Base-by-base conservation (phyloP, 768 basidiomycete species). In the Pisolithus albus region DNA sequence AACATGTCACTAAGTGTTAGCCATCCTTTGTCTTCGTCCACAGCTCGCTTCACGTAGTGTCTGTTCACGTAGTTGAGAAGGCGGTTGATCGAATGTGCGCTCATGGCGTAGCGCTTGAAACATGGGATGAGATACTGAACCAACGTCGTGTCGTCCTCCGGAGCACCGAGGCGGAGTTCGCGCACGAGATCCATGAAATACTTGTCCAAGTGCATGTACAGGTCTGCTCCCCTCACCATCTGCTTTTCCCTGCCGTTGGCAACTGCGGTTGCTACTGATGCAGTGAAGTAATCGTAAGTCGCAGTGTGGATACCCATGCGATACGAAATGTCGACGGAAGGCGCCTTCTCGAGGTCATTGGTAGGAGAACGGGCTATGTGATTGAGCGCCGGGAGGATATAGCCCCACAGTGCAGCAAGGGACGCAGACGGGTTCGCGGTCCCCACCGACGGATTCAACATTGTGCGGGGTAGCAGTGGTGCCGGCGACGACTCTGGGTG, bases 1-100 rank as follows among this genome's bases (percentile, higher is more conserved):
- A 87, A 65, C 15, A 84, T 75, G 61, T 88, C 86, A 47, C 72
- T 73, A 40, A 88, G 69, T 28, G 82, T 78, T 39, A 88, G 73
- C 87, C 87, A 89, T 39, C 87, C 86, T 56, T 74, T 79, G 67
- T 87, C 87, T 65, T 89, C 86, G 65, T 89, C 86, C 15, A 84
- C 72, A 42, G 83, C 84, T 24, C 86, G 82, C 62, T 84, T 84
- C 55, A 89, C 83, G 62, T 84, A 84, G 64, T 86, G 84, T 36
- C 80, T 70, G 60, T 81, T 82, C 44, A 82, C 72, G 57, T 89
- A 89, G 70, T 81, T 88, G 58, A 88, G 75, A 30, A 89, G 78
- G 58, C 87, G 80, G 66, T 84, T 78, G 51, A 84, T 79, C 49
- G 84, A 78, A 56, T 79, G 77, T 4, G 81, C 81, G 45, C 87